Evolutionary conservation across 306 rosid species (phyloP).

Genomic region (Astragalus membranaceus): DNA sequence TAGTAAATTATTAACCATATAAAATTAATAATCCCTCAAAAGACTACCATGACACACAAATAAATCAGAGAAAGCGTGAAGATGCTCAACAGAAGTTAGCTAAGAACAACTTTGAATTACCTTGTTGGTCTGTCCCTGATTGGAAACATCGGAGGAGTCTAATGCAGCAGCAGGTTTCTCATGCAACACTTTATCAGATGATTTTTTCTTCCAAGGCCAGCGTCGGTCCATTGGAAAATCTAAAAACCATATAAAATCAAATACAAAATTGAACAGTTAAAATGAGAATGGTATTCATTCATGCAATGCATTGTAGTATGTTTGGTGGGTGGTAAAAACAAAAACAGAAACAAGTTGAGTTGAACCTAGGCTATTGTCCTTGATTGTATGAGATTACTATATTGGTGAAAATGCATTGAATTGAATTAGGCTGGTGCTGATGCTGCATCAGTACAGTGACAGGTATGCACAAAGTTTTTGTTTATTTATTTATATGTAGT

Average conservation of each 20-base stretch:
- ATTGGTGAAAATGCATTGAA: conserved; percentile 2
- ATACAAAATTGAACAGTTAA: not conserved
- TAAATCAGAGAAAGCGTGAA: not conserved
- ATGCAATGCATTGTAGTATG: not conserved
- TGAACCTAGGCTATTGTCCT: not conserved
- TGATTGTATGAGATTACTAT: conserved; percentile 3
- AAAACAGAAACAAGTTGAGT: not conserved
- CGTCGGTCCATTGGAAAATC: conserved; percentile 75
- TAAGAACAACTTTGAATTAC: not conserved
- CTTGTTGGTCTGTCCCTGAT: conserved; percentile 18
- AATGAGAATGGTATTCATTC: not conserved
- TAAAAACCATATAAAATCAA: not conserved
- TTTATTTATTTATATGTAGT: not conserved
- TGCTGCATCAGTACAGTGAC: not conserved
- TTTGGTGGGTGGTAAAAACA: conserved; percentile 7
- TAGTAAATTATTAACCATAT: not conserved
- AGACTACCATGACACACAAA: not conserved
- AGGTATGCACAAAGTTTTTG: not conserved
- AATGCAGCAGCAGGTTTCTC: conserved; percentile 55
- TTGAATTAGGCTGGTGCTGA: not conserved
- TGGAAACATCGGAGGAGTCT: conserved; percentile 38
- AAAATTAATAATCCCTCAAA: not conserved
- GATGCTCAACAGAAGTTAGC: not conserved
- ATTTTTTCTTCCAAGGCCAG: conserved; percentile 99
- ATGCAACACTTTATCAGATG: conserved; percentile 65